Conservation (phyloP, 2,329 filamentous ascomycete species). For the Lachnellula hyalina region DNA sequence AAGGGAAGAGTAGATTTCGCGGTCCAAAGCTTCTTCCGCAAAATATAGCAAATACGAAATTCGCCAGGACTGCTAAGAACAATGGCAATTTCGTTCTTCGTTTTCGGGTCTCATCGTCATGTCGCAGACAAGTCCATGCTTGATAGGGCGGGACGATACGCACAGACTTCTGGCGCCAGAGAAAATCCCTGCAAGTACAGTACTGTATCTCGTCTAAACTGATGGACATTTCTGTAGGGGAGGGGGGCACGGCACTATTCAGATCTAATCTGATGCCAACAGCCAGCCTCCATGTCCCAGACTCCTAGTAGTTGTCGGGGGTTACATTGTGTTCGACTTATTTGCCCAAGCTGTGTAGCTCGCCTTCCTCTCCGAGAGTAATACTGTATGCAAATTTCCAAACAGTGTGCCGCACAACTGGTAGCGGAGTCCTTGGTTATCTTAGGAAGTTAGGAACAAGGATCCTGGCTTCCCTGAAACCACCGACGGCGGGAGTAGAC, state of each 20-base stretch:
- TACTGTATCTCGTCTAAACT: constrained; percentile 2
- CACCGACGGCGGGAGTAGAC: constrained; percentile 2
- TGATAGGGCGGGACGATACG: constrained; percentile 1
- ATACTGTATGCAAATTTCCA: background rate
- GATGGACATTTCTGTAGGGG: background rate
- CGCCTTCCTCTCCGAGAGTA: background rate
- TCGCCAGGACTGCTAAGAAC: background rate
- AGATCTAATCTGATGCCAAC: constrained; percentile 11
- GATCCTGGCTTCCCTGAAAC: constrained; percentile 19
- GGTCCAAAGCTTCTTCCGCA: background rate
- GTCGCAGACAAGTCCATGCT: background rate
- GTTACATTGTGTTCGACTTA: too few species aligned
- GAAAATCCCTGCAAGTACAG: background rate
- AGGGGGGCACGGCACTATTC: background rate
- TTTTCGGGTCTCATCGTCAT: constrained; percentile 4
- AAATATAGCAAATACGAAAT: background rate
- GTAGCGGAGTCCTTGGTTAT: constrained; percentile 3
- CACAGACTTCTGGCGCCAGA: constrained; percentile 8
- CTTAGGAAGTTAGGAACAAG: constrained; percentile 1
- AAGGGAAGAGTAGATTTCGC: background rate
- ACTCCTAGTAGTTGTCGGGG: too few species aligned
- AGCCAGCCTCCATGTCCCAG: background rate
- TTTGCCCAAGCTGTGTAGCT: too few species aligned
- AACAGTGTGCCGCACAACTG: background rate
- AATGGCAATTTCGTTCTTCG: background rate